Evolutionary conservation across 2,329 filamentous ascomycete species (phyloP), one percentile per base, ranked within the genome.

Genomic region (Ascochyta viciae-villosae): DNA sequence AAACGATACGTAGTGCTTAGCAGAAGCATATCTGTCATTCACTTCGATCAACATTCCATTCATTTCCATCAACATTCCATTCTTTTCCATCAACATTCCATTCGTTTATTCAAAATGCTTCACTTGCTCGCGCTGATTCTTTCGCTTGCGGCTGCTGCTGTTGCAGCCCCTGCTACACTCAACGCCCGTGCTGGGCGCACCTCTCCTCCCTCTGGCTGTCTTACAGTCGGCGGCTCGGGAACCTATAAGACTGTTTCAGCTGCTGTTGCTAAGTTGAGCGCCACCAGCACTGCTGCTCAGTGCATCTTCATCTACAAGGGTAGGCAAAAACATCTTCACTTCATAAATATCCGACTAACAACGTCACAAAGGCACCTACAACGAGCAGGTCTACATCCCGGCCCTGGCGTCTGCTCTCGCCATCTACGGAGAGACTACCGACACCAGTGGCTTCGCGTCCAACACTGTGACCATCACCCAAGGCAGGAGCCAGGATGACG

Each of bases 251-350:
- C 70, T 55, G 75, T 88, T 38, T 83, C 86, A 66, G 73, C 80
- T 16, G 87, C 87, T 8, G 81, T 89, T 53, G 68, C 85, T 63
- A 81, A 85, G 5, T 79, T 89, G 8, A 83, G 81, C n/a, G 82
- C 80, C 0, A 76, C 78, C 1, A 78, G 80, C 6, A 79, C 81
- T 1, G 61, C 73, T 1, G 77, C 77, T 1, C 84, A 87, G 55
- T 84, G 81, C 66, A 86, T 89, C 74, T 89, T 89, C 76, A 83
- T 89, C 71, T 70, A 83, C 63, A 72, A 81, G 23, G 85, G 53
- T 48, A 43, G 3, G 48, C 15, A 5, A 1, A 13, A 3, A 13
- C 13, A 16, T 13, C 8, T 42, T 10, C 9, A 12, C 29, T 5
- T 9, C 2, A 3, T 9, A 23, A 3, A 6, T n/a, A 6, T 8